Conservation (phyloP, 2,329 filamentous ascomycete genomes). For the Hypoxylon rubiginosum region DNA sequence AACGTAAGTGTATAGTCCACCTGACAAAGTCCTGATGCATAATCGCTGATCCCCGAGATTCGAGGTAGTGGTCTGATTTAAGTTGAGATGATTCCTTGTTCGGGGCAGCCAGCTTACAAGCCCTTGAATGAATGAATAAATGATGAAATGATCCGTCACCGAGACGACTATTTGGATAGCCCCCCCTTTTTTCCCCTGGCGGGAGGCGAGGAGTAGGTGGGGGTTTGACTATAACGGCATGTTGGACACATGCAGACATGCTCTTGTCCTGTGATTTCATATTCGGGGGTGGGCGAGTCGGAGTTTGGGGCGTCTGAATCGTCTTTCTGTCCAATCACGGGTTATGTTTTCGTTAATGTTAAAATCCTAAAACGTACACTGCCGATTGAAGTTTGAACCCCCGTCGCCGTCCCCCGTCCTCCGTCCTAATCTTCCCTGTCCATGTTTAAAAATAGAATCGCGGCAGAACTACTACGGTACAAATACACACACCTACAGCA, state of each 20-base stretch:
- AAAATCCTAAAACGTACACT: slow-evolving; percentile 32
- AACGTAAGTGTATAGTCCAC: slow-evolving; percentile 46
- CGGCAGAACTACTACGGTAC: slow-evolving; percentile 19
- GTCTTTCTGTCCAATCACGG: slow-evolving; percentile 33
- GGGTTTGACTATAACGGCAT: slow-evolving; percentile 24
- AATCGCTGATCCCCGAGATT: slow-evolving; percentile 33
- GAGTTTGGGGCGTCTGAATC: slow-evolving; percentile 26
- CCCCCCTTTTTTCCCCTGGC: slow-evolving; percentile 17
- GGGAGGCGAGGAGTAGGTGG: slow-evolving; percentile 22
- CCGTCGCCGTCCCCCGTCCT: slow-evolving; percentile 1
- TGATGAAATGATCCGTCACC: slow-evolving; percentile 29
- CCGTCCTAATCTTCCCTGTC: slow-evolving; percentile 3
- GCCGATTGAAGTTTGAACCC: slow-evolving; percentile 33
- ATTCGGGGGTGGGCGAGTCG: slow-evolving; percentile 30
- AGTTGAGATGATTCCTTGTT: slow-evolving; percentile 27
- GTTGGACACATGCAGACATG: slow-evolving; percentile 12
- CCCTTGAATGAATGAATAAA: slow-evolving; percentile 22
- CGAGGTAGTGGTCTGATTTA: slow-evolving; percentile 48
- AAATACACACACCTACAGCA: no score
- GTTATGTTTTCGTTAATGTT: slow-evolving; percentile 15
- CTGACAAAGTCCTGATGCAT: slow-evolving; percentile 9
- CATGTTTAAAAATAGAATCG: slow-evolving; percentile 39
- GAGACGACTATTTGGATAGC: slow-evolving; percentile 14
- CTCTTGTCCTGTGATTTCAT: slow-evolving; percentile 32
- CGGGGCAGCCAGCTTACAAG: slow-evolving; percentile 1